A percentile compares a stretch with the other conserved stretches of the same genome.
These are phyloP conservation scores for Colletotrichum sp. DNA, from an alignment of 2,329 filamentous ascomycete genomes.

Conservation along the genomic window DNA sequence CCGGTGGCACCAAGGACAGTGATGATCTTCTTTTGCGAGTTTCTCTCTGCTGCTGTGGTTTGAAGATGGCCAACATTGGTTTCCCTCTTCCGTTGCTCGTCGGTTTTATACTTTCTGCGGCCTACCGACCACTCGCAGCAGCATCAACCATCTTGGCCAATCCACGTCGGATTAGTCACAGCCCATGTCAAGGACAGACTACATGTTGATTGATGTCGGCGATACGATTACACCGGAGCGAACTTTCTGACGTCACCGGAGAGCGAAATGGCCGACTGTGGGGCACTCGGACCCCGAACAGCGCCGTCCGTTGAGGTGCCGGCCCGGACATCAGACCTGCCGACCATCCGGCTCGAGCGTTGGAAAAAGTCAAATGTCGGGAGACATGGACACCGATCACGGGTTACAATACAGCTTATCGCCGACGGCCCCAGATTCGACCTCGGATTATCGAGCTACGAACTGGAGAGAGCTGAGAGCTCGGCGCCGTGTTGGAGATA, in stretches of 20 bases:
- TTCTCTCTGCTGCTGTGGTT: not conserved
- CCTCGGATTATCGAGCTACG: not conserved
- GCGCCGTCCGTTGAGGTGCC: not conserved
- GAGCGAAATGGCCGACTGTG: not conserved
- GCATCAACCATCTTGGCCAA: fast-evolving
- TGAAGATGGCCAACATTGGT: not conserved
- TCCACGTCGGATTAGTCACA: fast-evolving
- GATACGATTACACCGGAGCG: not conserved
- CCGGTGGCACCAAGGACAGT: constrained; percentile 65
- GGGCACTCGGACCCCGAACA: not conserved
- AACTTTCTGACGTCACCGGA: not conserved
- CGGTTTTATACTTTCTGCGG: not conserved
- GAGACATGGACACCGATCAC: not conserved
- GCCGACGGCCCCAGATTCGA: not conserved
- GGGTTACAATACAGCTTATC: not conserved
- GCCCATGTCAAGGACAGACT: not conserved
- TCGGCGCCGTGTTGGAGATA: not conserved
- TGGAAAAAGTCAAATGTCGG: not conserved
- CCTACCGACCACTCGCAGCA: fast-evolving
- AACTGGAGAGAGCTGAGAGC: not conserved
- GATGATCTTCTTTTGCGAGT: constrained; percentile 44
- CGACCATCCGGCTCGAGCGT: not conserved
- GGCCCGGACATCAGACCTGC: not conserved
- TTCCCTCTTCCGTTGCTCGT: not conserved
- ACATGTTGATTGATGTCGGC: not conserved